phyloP scores from a whole-genome alignment of 768 basidiomycete genomes.

The Cantharellus anzutake region DNA sequence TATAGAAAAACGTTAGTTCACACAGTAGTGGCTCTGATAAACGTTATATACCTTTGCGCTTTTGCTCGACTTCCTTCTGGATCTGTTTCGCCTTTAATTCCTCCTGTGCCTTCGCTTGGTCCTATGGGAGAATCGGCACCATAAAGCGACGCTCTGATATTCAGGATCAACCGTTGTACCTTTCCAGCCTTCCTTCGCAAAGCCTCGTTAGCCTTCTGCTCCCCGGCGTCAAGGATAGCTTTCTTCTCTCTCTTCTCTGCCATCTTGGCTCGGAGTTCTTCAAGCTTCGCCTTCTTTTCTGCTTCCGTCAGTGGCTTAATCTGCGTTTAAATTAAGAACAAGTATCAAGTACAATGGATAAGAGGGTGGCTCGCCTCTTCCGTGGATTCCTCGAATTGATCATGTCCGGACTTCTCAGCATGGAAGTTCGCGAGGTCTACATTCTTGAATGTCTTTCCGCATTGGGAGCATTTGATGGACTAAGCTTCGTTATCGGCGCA shows the following conservation, averaged over 20 bases:
- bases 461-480: slow-evolving; percentile 73
- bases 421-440: slow-evolving; percentile 81
- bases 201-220: slow-evolving; percentile 51
- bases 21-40: not conserved
- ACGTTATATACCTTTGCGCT: slow-evolving; percentile 40
- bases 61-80: slow-evolving; percentile 64
- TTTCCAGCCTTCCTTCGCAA: slow-evolving; percentile 75
- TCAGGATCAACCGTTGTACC: slow-evolving; percentile 19
- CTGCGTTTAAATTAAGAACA: slow-evolving; percentile 19
- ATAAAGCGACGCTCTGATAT: not conserved
- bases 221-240: slow-evolving; percentile 52
- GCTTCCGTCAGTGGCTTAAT: slow-evolving; percentile 91
- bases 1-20: slow-evolving; percentile 15
- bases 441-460: slow-evolving; percentile 73
- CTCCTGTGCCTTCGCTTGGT: slow-evolving; percentile 53
- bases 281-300: slow-evolving; percentile 67
- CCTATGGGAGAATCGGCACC: slow-evolving; percentile 24
- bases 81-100: slow-evolving; percentile 61
- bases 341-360: not conserved
- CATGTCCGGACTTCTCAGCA: slow-evolving; percentile 88
- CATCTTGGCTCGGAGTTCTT: slow-evolving; percentile 63
- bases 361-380: slow-evolving; percentile 47
- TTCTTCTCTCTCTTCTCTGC: slow-evolving; percentile 58
- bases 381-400: slow-evolving; percentile 87
- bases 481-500: slow-evolving; percentile 12